A percentile compares a stretch with the other conserved stretches of the same genome.
Conservation (phyloP, 2,329 filamentous ascomycete species). For the Alternaria conjuncta region DNA sequence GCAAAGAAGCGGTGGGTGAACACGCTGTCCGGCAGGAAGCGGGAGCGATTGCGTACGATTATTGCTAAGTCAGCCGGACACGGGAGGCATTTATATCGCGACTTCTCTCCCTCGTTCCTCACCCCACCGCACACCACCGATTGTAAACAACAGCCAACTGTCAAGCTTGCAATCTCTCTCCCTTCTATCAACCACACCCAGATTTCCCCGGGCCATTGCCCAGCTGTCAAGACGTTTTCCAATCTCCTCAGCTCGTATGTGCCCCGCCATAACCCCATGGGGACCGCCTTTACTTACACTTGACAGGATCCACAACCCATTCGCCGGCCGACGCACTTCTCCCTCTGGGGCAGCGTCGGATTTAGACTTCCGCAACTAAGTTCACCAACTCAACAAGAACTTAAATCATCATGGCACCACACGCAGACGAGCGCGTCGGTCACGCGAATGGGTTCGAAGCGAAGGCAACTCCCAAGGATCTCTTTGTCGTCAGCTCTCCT, state of each 20-base stretch:
- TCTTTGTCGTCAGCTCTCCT: constrained; percentile 89
- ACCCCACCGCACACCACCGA: constrained; percentile 13
- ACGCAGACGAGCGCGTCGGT: constrained; percentile 73
- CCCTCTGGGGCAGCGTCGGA: constrained; percentile 81
- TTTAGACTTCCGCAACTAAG: constrained; percentile 53
- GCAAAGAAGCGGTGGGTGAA: constrained; percentile 41
- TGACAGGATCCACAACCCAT: constrained; percentile 86
- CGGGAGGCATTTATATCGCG: constrained; percentile 27
- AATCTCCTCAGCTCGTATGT: constrained; percentile 96
- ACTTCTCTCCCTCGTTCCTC: constrained; percentile 6
- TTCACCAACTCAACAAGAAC: constrained; percentile 33
- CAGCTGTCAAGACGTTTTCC: constrained; percentile 94
- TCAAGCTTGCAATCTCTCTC: constrained; percentile 10
- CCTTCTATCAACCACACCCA: constrained; percentile 18
- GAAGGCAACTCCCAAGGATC: constrained; percentile 59
- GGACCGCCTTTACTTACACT: constrained; percentile 26
- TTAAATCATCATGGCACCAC: constrained; percentile 79
- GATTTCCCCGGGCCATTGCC: constrained; percentile 50
- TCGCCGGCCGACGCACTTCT: constrained; percentile 94
- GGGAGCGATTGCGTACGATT: constrained; percentile 25
- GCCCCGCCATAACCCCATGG: constrained; percentile 19
- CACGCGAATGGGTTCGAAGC: constrained; percentile 60
- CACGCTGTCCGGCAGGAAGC: constrained; percentile 35
- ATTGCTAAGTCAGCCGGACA: constrained; percentile 29
- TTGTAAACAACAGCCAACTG: constrained; percentile 14